Conservation (phyloP, 441 rosid genomes). For the Erodium texanum region DNA sequence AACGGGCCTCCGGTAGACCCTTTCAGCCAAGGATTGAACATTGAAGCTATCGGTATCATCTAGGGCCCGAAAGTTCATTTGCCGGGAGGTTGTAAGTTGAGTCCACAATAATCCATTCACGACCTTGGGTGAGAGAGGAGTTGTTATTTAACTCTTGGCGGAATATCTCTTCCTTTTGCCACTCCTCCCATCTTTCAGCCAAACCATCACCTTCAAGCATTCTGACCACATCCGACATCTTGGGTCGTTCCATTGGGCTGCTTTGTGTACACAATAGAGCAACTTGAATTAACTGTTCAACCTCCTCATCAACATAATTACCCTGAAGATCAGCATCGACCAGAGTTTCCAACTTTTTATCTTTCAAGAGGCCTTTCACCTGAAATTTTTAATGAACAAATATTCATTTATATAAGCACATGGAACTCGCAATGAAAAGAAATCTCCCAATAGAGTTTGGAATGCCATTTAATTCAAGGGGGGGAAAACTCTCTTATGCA, state of each 20-base stretch:
- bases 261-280: constrained; percentile 11
- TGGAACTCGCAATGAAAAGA: no score
- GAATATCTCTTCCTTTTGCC: constrained; percentile 11
- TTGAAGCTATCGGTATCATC: neutral
- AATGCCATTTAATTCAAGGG: no score
- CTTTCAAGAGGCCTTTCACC: constrained; percentile 16
- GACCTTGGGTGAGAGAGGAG: neutral
- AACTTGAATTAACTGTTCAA: constrained; percentile 14
- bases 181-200: constrained; percentile 16
- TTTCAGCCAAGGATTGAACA: neutral
- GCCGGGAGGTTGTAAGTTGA: neutral
- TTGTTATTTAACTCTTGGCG: constrained; percentile 2
- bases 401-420: neutral
- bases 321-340: constrained; percentile 13
- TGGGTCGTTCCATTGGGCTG: constrained; percentile 11
- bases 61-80: neutral
- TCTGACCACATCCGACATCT: constrained; percentile 14
- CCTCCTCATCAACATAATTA: constrained; percentile 11
- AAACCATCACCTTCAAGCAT: constrained; percentile 15
- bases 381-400: neutral
- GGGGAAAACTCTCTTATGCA: no score
- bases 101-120: neutral
- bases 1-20: neutral
- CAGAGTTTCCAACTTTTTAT: constrained; percentile 8
- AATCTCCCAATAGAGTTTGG: no score